Evolutionary conservation across 148 eudicot genomes (phyloP).

Genomic region (Rhododendron henanense): DNA sequence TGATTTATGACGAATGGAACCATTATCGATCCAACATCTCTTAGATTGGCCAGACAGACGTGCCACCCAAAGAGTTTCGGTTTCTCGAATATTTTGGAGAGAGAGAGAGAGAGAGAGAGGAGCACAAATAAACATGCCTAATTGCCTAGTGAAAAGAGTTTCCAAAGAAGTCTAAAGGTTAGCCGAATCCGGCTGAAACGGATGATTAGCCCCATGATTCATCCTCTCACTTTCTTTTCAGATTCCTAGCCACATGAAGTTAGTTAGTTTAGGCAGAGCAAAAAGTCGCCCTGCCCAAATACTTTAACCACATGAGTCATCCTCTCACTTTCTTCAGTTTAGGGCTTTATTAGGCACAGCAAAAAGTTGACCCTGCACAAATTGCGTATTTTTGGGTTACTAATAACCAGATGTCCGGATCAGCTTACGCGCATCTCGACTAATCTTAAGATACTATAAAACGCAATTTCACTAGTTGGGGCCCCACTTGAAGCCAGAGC

Average conservation of each 20-base stretch:
- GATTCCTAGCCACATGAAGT: neutral
- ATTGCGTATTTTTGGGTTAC: too few relatives aligned
- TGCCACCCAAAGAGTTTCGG: neutral
- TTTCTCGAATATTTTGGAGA: neutral
- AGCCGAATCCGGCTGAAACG: neutral
- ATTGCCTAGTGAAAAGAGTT: neutral
- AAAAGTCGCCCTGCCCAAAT: neutral
- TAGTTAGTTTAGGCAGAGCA: neutral
- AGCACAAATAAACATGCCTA: neutral
- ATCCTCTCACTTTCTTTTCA: neutral
- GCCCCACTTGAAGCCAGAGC: neutral
- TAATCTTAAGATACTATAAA: too few relatives aligned
- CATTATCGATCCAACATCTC: neutral
- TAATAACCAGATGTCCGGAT: too few relatives aligned
- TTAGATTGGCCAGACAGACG: neutral
- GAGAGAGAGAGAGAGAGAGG: neutral
- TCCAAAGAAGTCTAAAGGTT: neutral
- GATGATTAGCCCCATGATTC: neutral
- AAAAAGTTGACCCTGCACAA: neutral
- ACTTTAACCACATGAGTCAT: too few relatives aligned
- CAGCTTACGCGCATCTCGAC: too few relatives aligned
- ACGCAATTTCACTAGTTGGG: too few relatives aligned
- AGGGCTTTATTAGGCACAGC: neutral
- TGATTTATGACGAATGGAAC: slow-evolving; percentile 3
- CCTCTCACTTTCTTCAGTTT: too few relatives aligned